These are phyloP conservation scores for Graphilbum ipis-grandicollis DNA, from an alignment of 2,329 filamentous ascomycete genomes.

Conservation along the genomic window DNA sequence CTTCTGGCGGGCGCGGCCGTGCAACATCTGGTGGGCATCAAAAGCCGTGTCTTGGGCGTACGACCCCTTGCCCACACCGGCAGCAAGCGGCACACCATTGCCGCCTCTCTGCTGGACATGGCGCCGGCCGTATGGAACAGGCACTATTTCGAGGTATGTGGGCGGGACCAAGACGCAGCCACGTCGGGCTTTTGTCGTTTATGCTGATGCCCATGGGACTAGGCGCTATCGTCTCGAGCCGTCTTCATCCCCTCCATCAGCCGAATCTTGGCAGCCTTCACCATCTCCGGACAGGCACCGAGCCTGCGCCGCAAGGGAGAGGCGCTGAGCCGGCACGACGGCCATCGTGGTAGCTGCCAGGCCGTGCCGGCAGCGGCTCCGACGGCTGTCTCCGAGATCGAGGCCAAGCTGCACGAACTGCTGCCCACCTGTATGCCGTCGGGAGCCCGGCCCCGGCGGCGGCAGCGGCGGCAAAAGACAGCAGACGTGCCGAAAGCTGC, in stretches of 20 bases:
- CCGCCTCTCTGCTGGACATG: conserved; percentile 5
- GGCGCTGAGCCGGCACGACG: not conserved
- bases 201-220: not conserved
- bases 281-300: conserved; percentile 5
- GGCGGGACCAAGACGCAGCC: no score
- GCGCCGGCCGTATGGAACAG: conserved; percentile 10
- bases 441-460: not conserved
- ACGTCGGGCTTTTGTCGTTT: not conserved
- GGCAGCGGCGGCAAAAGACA: not conserved
- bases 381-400: not conserved
- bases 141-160: conserved; percentile 6
- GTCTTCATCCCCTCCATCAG: conserved; percentile 4
- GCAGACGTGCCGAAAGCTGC: not conserved
- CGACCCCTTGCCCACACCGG: not conserved
- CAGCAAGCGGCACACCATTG: not conserved
- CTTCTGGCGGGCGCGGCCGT: conserved; percentile 4
- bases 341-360: not conserved
- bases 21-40: conserved; percentile 3
- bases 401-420: conserved; percentile 4
- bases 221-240: conserved; percentile 3
- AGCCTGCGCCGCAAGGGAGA: conserved; percentile 5
- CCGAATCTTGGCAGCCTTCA: conserved; percentile 4
- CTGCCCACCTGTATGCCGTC: conserved; percentile 4
- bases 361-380: no score
- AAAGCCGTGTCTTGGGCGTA: conserved; percentile 1